Base-by-base conservation (phyloP, 306 rosid species). In the Parietaria judaica region DNA sequence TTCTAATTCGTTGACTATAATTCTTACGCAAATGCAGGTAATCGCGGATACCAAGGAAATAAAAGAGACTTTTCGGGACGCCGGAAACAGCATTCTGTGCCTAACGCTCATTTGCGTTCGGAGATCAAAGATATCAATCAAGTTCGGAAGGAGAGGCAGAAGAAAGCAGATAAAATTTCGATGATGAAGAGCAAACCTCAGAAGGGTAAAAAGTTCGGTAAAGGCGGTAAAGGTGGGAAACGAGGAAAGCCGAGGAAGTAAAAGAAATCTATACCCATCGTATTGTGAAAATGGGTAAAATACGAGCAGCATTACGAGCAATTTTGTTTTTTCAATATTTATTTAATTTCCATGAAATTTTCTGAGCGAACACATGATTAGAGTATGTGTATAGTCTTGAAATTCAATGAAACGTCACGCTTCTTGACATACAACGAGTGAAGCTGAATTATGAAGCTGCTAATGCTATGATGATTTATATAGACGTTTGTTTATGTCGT, bases 81-180 rank as follows among this genome's bases (percentile, higher is more conserved):
- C 65, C 70, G 69, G 78, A 82, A 69, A 71, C 86, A 74, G 82
- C 57, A 72, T 46, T 65, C 75, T 4, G 72, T 76, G 74, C 80
- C 81, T 12, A 90, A 86, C 77, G 80, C 90, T 73, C 86, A 86
- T 58, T 81, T 86, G 62, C 94, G 86, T 58, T 81, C 86, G 39
- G 94, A 90, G 74, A 79, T 86, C 74, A 86, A 86, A 82, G 84
- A 84, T 78, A 44, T 88, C 35, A 95, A 92, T 17, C 95, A 88
- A 79, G 74, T 92, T 68, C 74, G 94, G 52, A 92, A 88, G 76
- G 87, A 91, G 67, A 82, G 95, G 70, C 90, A 92, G 84, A 77
- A 64, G 38, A 86, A 92, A 38, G 90, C 88, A 3, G 67, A 50
- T 72, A 80, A 51, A 55, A 60, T 74, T 56, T 73, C 95, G 5